Conservation (phyloP, 192 early-diverging fungal species). For the Radiomyces spectabilis region DNA sequence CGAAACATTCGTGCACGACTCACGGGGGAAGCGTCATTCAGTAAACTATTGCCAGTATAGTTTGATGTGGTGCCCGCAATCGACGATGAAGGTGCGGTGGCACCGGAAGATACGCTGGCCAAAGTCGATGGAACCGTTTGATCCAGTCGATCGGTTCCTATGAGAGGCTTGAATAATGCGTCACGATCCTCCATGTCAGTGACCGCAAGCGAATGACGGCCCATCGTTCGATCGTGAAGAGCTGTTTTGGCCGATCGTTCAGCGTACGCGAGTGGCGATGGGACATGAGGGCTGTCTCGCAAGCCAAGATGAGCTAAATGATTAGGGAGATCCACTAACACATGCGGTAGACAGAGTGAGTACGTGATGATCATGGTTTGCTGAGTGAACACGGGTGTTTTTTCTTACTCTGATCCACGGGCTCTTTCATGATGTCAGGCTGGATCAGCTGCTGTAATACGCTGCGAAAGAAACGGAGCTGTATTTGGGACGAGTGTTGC, state of each 20-base stretch:
- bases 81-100: not conserved
- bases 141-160: too few species aligned
- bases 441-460: slow-evolving; percentile 87
- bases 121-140: not conserved
- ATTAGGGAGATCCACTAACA: not conserved
- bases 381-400: slow-evolving; percentile 32
- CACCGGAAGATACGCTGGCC: not conserved
- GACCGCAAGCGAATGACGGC: slow-evolving; percentile 48
- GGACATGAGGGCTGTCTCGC: slow-evolving; percentile 4
- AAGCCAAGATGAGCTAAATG: not conserved
- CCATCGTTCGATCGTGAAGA: slow-evolving; percentile 35
- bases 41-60: not conserved
- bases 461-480: slow-evolving; percentile 90
- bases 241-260: slow-evolving; percentile 44
- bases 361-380: slow-evolving; percentile 28
- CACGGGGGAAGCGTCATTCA: too few species aligned
- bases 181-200: slow-evolving; percentile 39
- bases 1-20: too few species aligned
- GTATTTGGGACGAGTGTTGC: slow-evolving; percentile 83
- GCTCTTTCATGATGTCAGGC: slow-evolving; percentile 41
- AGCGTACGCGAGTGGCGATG: slow-evolving; percentile 37
- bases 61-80: not conserved
- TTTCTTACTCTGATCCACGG: too few species aligned
- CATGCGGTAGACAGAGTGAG: not conserved
- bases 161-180: too few species aligned